Base-by-base conservation (phyloP, 2,329 filamentous ascomycete genomes). In the Fusarium keratoplasticum region DNA sequence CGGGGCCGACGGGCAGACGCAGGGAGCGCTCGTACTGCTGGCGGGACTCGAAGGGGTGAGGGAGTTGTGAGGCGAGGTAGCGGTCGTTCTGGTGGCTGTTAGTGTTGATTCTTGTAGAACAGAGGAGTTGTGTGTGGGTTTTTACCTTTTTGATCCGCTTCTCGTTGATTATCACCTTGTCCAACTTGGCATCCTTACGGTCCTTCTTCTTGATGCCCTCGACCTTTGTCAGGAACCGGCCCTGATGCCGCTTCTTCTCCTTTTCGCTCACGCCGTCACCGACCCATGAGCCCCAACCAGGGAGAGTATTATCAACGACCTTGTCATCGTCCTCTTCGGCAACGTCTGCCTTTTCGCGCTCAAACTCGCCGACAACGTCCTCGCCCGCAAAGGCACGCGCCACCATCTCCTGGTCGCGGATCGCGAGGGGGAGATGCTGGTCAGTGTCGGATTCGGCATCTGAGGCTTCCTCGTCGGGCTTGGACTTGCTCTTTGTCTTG, bases 241-340 rank as follows among this genome's bases (percentile, higher is more conserved):
- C 89, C 78, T 87, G 86, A 79, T 93, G 91, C 76, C 88, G 84
- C 79, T 90, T 90, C 82, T 90, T 88, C 74, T 93, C 89, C 70
- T 89, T 90, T 76, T 90, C 92, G 82, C 90, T 93, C 72, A 98
- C 87, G 20, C 95, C 96, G 18, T 93, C 91, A 71, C 96, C 96
- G 6, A 93, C 89, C 96, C 96, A 98, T 78, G 88, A 92, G 74
- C 96, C 96, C 96, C 96, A 99, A 54, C 96, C 96, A 1, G 95
- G 95, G 7, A 99, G 88, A n/a, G 94, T 93, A 74, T 93, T 93
- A 81, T 96, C 95, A 33, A 95, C 84, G 65, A 94, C 86, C 83
- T 96, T 93, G 80, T 97, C 94, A 75, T 93, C 95, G 82, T 98
- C 95, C 20, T 94, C 93, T 33, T 90, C 88, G 20, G 91, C 89